A percentile compares a stretch with the other conserved stretches of the same genome.
phyloP scores from a whole-genome alignment of 208 protist genomes.

The Leishmania lainsoni region DNA sequence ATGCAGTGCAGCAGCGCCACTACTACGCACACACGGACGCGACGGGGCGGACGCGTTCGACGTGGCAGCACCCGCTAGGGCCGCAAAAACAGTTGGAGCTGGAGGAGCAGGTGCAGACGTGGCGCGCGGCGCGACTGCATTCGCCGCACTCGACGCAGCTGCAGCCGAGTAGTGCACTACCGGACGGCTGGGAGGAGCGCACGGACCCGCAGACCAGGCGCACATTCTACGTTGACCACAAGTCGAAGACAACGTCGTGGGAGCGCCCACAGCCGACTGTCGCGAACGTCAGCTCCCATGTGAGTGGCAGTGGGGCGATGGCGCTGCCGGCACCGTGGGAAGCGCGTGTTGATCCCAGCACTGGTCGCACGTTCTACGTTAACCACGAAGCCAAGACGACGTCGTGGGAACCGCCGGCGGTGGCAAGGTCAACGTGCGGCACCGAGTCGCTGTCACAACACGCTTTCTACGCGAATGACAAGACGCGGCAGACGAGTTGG shows the following conservation, averaged over 20 bases:
- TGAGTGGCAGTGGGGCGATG: neutral
- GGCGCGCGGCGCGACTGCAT: constrained; percentile 15
- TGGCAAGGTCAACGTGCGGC: no score
- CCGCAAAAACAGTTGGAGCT: constrained; percentile 46
- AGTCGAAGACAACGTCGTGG: constrained; percentile 54
- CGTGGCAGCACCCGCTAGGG: constrained; percentile 74
- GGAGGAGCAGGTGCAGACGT: constrained; percentile 39
- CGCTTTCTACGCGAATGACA: constrained; percentile 78
- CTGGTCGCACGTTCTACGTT: constrained; percentile 68
- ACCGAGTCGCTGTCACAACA: constrained; percentile 17
- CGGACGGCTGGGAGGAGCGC: constrained; percentile 41
- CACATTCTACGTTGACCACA: constrained; percentile 63
- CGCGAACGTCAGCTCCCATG: constrained; percentile 3
- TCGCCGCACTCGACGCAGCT: constrained; percentile 16
- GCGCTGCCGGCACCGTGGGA: constrained; percentile 33
- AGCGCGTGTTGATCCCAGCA: constrained; percentile 45
- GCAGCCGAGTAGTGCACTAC: constrained; percentile 16
- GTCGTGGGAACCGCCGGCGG: constrained; percentile 49
- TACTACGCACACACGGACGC: constrained; percentile 66
- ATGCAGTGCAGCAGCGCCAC: constrained; percentile 47
- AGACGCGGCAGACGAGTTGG: constrained; percentile 71
- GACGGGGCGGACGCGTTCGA: constrained; percentile 33
- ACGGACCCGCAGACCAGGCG: constrained; percentile 32
- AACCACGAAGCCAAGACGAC: constrained; percentile 74
- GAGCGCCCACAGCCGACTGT: constrained; percentile 24